These are phyloP conservation scores for Mycena amicta DNA, from an alignment of 768 basidiomycete genomes.

Conservation along the genomic window DNA sequence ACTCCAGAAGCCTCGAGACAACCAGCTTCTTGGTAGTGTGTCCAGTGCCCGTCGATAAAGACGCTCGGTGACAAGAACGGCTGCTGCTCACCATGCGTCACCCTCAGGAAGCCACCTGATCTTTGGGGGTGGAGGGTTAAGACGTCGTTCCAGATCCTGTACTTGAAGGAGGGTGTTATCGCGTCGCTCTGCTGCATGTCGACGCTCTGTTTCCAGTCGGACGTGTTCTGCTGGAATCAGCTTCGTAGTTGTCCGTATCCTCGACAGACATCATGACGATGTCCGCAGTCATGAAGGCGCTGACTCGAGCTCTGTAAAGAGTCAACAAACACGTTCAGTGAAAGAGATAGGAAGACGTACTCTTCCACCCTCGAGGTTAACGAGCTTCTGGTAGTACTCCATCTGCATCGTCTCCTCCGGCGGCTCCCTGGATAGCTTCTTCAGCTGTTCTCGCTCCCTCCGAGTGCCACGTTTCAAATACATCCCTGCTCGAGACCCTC, in stretches of 20 bases:
- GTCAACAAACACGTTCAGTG: not conserved
- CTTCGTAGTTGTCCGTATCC: not conserved
- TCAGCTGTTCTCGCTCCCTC: slow-evolving; percentile 17
- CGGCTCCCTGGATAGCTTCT: slow-evolving; percentile 14
- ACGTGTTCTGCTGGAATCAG: not conserved
- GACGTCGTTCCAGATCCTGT: not conserved
- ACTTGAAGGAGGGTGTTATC: not conserved
- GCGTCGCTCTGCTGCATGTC: not conserved
- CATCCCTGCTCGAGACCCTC: not conserved
- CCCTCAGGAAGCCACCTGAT: no score
- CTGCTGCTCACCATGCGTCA: no score
- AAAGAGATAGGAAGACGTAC: not conserved
- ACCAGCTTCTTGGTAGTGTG: not conserved
- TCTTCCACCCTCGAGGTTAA: not conserved
- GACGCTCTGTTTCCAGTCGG: not conserved
- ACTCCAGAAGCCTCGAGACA: not conserved
- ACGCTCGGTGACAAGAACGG: not conserved
- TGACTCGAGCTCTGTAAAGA: not conserved
- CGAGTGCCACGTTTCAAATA: slow-evolving; percentile 10
- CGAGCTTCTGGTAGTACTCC: slow-evolving; percentile 7
- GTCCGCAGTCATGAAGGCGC: not conserved
- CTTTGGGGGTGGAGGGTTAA: no score
- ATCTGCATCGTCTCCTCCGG: slow-evolving; percentile 14
- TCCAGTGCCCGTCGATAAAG: not conserved
- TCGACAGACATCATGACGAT: not conserved